Conservation (phyloP, 371 early-diverging fungal species). For the Mucor indicus region DNA sequence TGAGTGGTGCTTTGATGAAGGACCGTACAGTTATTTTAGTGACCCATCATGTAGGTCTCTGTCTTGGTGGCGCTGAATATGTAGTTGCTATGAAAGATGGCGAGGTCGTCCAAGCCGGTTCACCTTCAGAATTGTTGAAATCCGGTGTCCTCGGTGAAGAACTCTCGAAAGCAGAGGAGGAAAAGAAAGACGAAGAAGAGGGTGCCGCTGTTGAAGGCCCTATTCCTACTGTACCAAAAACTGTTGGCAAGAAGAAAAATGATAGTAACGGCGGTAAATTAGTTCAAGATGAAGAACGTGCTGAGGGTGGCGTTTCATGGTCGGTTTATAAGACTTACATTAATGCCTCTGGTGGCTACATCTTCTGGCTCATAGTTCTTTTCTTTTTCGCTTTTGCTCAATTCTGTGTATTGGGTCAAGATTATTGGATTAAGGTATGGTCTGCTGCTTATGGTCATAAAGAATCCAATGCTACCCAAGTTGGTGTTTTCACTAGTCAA, state of each 20-base stretch:
- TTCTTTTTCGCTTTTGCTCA: slow-evolving; percentile 54
- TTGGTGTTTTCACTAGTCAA: not conserved
- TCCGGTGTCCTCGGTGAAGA: slow-evolving; percentile 53
- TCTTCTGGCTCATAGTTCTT: slow-evolving; percentile 49
- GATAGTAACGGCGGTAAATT: slow-evolving; percentile 53
- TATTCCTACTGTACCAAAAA: slow-evolving; percentile 25
- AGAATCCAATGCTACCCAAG: slow-evolving; percentile 5
- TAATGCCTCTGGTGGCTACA: slow-evolving; percentile 60
- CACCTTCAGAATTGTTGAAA: slow-evolving; percentile 40
- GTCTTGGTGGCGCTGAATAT: slow-evolving; percentile 66
- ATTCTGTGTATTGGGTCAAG: slow-evolving; percentile 46
- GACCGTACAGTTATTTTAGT: slow-evolving; percentile 82
- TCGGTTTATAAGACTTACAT: slow-evolving; percentile 63
- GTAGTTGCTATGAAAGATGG: slow-evolving; percentile 76
- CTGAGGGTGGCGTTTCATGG: slow-evolving; percentile 61
- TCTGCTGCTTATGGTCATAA: slow-evolving; percentile 31
- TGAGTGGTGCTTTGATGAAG: slow-evolving; percentile 64
- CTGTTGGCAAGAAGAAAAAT: slow-evolving; percentile 16
- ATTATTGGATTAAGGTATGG: slow-evolving; percentile 65
- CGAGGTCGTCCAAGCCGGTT: slow-evolving; percentile 57
- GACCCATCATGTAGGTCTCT: slow-evolving; percentile 79
- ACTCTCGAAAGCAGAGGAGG: slow-evolving; percentile 22
- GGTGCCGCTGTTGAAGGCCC: slow-evolving; percentile 32
- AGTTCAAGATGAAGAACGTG: slow-evolving; percentile 64
- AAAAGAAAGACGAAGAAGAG: slow-evolving; percentile 13